Evolutionary conservation across 768 basidiomycete genomes (phyloP).

Genomic region (Mycena latifolia): DNA sequence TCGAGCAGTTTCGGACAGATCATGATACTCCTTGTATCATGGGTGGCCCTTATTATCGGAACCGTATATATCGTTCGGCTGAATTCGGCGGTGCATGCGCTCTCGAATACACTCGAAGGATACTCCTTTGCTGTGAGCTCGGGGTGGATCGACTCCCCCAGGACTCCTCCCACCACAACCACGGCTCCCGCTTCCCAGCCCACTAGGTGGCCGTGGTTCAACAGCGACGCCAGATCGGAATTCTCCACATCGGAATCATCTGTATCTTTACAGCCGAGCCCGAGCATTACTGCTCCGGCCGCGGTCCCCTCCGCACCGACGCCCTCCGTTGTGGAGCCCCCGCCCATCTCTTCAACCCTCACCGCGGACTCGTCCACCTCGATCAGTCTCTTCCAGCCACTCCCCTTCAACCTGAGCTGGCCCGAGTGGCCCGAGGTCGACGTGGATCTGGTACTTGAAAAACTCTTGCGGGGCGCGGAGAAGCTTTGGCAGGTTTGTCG

Average conservation of each 20-base stretch:
- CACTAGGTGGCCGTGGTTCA: slow-evolving; percentile 42
- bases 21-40: slow-evolving; percentile 20
- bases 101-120: slow-evolving; percentile 43
- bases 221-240: slow-evolving; percentile 35
- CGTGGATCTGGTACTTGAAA: slow-evolving; percentile 46
- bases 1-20: slow-evolving; percentile 22
- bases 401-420: slow-evolving; percentile 40
- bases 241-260: background rate
- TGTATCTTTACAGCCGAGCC: background rate
- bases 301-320: slow-evolving; percentile 18
- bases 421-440: slow-evolving; percentile 35
- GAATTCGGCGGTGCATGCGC: slow-evolving; percentile 29
- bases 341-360: slow-evolving; percentile 13
- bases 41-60: slow-evolving; percentile 25
- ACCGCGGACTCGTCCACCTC: slow-evolving; percentile 14
- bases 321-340: slow-evolving; percentile 25
- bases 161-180: slow-evolving; percentile 54
- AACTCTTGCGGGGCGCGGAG: slow-evolving; percentile 53
- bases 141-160: slow-evolving; percentile 37
- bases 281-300: slow-evolving; percentile 5
- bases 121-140: slow-evolving; percentile 40
- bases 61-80: slow-evolving; percentile 30
- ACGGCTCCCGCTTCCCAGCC: slow-evolving; percentile 49
- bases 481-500: slow-evolving; percentile 62
- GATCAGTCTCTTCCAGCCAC: slow-evolving; percentile 33